A percentile compares a stretch with the other conserved stretches of the same genome.
Conservation (phyloP, 73 alveolate genomes). For the Paramecium bursaria region DNA sequence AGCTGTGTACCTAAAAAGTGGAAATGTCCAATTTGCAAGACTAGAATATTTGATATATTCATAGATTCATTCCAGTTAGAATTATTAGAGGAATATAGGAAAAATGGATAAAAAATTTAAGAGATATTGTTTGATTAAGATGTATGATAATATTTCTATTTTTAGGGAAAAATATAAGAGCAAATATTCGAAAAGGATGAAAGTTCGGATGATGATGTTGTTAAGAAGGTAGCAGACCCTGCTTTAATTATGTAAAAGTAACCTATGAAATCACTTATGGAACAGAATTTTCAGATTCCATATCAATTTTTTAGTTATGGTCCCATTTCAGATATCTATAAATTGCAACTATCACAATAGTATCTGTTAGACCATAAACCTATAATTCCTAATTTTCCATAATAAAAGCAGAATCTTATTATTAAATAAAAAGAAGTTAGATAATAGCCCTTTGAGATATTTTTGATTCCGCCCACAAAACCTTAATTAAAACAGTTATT, state of each 20-base stretch:
- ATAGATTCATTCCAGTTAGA: slow-evolving; percentile 49
- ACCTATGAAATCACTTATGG: neutral
- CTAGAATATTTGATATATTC: slow-evolving; percentile 39
- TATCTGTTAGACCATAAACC: neutral
- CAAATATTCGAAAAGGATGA: slow-evolving; percentile 40
- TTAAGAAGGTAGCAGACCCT: neutral
- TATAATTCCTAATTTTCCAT: too few relatives aligned
- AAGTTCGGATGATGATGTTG: slow-evolving; percentile 58
- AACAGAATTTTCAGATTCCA: neutral
- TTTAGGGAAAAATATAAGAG: slow-evolving; percentile 29
- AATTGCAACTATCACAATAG: neutral
- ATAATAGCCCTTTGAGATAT: too few relatives aligned
- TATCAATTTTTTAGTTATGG: neutral
- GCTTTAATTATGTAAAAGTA: neutral
- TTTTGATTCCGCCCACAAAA: too few relatives aligned
- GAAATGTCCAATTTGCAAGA: slow-evolving; percentile 69
- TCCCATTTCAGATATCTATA: too few relatives aligned
- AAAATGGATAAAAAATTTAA: slow-evolving; percentile 15
- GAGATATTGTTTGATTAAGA: slow-evolving; percentile 62
- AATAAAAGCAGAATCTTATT: too few relatives aligned
- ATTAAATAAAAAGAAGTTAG: too few relatives aligned
- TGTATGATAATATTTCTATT: neutral
- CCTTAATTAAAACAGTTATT: too few relatives aligned
- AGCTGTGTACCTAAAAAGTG: slow-evolving; percentile 64
- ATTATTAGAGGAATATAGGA: slow-evolving; percentile 37